phyloP scores from a whole-genome alignment of 2,329 filamentous ascomycete species.

The Aspergillus awamori region DNA sequence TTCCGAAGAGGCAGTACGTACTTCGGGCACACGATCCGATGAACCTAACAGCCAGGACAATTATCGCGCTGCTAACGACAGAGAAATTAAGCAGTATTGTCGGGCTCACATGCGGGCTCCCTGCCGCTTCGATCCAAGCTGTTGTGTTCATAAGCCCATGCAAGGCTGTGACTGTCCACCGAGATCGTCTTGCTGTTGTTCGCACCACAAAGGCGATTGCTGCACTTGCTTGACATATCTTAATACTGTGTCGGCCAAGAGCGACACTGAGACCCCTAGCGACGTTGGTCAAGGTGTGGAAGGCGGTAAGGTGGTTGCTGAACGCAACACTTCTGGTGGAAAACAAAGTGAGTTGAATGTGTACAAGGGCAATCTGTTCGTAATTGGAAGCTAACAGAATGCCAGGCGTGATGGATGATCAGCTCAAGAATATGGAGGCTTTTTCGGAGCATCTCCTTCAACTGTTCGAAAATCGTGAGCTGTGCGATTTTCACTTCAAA shows the following conservation, averaged over 20 bases:
- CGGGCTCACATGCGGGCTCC: conserved; percentile 12
- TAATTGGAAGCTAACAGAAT: background rate
- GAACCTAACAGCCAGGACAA: background rate
- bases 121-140: conserved; percentile 20
- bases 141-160: conserved; percentile 23
- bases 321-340: background rate
- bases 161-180: conserved; percentile 19
- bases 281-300: background rate
- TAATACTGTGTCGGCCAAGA: background rate
- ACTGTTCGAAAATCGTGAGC: conserved; percentile 18
- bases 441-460: conserved; percentile 20
- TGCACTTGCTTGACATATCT: background rate
- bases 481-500: conserved; percentile 26
- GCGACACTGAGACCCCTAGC: background rate
- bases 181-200: conserved; percentile 25
- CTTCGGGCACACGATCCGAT: background rate
- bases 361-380: background rate
- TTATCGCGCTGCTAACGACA: background rate
- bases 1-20: background rate
- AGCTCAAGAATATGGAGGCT: background rate
- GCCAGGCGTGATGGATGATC: background rate
- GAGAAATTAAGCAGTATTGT: background rate
- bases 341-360: background rate
- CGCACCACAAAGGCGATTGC: conserved; percentile 25
- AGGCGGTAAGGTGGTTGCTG: background rate